Evolutionary conservation across 2,329 filamentous ascomycete genomes (phyloP), one percentile per base, ranked within the genome.

Genomic region (Dactylellina parvicollis): DNA sequence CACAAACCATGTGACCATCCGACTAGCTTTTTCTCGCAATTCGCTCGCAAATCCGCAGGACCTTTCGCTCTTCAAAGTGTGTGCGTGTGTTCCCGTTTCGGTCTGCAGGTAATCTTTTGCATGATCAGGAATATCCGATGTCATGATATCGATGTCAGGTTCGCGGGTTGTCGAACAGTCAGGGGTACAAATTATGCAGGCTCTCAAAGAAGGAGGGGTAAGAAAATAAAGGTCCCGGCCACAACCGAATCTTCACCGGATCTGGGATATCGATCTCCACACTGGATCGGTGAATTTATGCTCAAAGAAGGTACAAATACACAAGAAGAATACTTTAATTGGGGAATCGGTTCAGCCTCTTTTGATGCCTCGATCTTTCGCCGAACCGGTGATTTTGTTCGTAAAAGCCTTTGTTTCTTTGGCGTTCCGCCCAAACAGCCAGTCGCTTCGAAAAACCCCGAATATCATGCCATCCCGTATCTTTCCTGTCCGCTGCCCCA

Each of bases 401-500:
- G n/a, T n/a, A n/a, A n/a, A n/a, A 18, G 38, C 8, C 32, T 36
- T 36, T 8, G 32, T n/a, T n/a, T n/a, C n/a, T n/a, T n/a, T n/a
- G n/a, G n/a, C n/a, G n/a, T n/a, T n/a, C n/a, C n/a, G n/a, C n/a
- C n/a, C n/a, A n/a, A n/a, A n/a, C 30, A 32, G 30, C 30, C 12
- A 32, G 5, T 32, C 5, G 30, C 24, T 10, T 40, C 7, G 5
- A 14, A 14, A 40, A 5, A 32, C 36, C 36, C 7, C n/a, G 7
- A 14, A 9, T 4, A 16, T 40, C 12, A 5, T 9, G n/a, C n/a
- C 18, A 24, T 49, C 16, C 20, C 44, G 44, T 44, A 46, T 54
- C 57, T 8, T 26, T 54, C 47, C 47, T 30, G 16, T 22, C 50
- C 18, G 14, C 62, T 59, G 57, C 57, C 67, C 67, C 67, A 73